Percentiles rank a stretch among this genome's conserved stretches.
Evolutionary conservation across 2,329 filamentous ascomycete genomes (phyloP).

Genomic region (Dothideomycetes sp.): DNA sequence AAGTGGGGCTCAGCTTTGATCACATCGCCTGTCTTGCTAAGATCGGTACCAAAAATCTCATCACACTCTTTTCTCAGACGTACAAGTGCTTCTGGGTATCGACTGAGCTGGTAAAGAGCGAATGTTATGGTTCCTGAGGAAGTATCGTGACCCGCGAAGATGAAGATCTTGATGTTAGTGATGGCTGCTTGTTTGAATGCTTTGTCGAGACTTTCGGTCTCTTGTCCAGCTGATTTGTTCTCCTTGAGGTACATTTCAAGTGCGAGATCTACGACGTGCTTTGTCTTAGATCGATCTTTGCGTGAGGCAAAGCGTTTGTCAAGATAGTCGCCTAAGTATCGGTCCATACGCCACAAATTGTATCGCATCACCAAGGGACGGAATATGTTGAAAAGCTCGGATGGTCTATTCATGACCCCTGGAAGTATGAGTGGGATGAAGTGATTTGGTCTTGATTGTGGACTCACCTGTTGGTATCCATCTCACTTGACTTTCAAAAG

Average conservation of each 20-base stretch:
- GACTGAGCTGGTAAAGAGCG: constrained; percentile 32
- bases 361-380: constrained; percentile 27
- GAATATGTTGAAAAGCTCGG: constrained; percentile 30
- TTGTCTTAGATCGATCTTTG: constrained; percentile 24
- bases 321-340: constrained; percentile 27
- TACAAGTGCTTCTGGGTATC: constrained; percentile 25
- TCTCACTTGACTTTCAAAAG: constrained; percentile 28
- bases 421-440: no score
- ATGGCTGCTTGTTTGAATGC: constrained; percentile 29
- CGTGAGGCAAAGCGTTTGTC: constrained; percentile 30
- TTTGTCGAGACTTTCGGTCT: constrained; percentile 25
- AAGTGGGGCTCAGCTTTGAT: constrained; percentile 37
- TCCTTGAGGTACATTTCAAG: constrained; percentile 32
- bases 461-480: no score
- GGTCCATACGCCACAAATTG: constrained; percentile 30
- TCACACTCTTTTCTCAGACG: constrained; percentile 42
- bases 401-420: constrained; percentile 27
- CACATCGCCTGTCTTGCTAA: constrained; percentile 28
- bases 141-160: constrained; percentile 38
- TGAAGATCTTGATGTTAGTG: constrained; percentile 31
- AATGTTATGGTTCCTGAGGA: constrained; percentile 30
- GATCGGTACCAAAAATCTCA: constrained; percentile 38
- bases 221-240: constrained; percentile 18
- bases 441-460: no score
- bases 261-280: constrained; percentile 28